Percentiles rank a stretch among this genome's conserved stretches.
Evolutionary conservation across 148 eudicot genomes (phyloP).

Genomic region (Rhododendron simsii): DNA sequence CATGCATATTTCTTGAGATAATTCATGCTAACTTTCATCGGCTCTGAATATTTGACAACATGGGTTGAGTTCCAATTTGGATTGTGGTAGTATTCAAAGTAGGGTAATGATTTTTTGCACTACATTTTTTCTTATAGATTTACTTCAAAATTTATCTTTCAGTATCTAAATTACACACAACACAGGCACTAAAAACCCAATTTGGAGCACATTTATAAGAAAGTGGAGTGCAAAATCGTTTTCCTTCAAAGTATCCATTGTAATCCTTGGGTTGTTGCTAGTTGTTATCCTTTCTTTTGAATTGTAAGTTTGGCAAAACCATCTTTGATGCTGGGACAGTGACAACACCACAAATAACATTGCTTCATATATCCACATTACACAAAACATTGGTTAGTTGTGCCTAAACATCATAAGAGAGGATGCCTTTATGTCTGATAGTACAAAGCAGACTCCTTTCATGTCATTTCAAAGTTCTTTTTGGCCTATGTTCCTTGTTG

Average conservation of each 20-base stretch:
- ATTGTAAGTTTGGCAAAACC: not conserved
- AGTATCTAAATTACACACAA: too few relatives aligned
- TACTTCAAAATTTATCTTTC: too few relatives aligned
- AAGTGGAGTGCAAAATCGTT: too few relatives aligned
- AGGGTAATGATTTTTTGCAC: too few relatives aligned
- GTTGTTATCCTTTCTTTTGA: not conserved
- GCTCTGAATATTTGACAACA: not conserved
- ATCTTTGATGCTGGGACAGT: not conserved
- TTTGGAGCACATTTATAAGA: too few relatives aligned
- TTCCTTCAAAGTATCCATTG: not conserved
- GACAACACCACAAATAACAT: not conserved
- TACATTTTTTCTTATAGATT: too few relatives aligned
- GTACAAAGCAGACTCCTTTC: not conserved
- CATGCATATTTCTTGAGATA: not conserved
- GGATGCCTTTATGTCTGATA: not conserved
- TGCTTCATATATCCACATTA: not conserved
- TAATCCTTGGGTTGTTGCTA: not conserved
- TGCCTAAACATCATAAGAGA: constrained; percentile 1
- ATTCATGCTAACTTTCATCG: not conserved
- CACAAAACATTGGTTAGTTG: not conserved
- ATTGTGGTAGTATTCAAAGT: not conserved
- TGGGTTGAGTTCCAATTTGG: not conserved
- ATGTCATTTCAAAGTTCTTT: not conserved
- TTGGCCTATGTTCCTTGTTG: not conserved
- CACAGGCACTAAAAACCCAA: too few relatives aligned